These are phyloP conservation scores for Kuraishia piskuri DNA, from an alignment of 805 yeast genomes.

Conservation along the genomic window DNA sequence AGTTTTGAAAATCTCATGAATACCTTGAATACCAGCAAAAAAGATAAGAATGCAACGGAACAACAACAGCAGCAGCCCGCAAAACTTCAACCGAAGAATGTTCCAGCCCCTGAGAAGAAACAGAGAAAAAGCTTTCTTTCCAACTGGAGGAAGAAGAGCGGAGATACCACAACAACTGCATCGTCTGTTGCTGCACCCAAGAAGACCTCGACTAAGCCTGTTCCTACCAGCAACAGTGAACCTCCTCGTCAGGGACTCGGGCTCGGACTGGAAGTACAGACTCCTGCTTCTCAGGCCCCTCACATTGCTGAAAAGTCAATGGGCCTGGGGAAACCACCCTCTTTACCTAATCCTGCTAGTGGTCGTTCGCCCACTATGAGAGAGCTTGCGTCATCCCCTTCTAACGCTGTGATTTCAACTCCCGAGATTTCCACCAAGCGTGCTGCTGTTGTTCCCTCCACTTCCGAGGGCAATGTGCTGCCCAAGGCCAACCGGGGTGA, in stretches of 20 bases:
- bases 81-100: neutral
- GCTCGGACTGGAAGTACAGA: neutral
- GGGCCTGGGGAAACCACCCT: neutral
- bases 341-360: neutral
- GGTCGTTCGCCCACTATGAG: neutral
- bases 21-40: neutral
- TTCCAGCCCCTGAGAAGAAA: neutral
- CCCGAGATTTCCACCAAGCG: too few species aligned
- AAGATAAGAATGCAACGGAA: neutral
- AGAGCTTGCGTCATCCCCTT: neutral
- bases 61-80: neutral
- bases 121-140: constrained; percentile 3
- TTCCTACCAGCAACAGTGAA: neutral
- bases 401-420: neutral
- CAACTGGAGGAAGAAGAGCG: constrained; percentile 6
- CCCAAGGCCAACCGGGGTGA: neutral
- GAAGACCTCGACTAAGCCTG: neutral
- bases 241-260: neutral
- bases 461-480: neutral
- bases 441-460: neutral
- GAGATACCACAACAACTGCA: neutral
- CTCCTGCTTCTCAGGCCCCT: too few species aligned
- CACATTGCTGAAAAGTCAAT: neutral
- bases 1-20: constrained; percentile 3
- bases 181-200: neutral